Evolutionary conservation across 1,139 yeast species (phyloP).

Genomic region (Hyphopichia khmerensis): DNA sequence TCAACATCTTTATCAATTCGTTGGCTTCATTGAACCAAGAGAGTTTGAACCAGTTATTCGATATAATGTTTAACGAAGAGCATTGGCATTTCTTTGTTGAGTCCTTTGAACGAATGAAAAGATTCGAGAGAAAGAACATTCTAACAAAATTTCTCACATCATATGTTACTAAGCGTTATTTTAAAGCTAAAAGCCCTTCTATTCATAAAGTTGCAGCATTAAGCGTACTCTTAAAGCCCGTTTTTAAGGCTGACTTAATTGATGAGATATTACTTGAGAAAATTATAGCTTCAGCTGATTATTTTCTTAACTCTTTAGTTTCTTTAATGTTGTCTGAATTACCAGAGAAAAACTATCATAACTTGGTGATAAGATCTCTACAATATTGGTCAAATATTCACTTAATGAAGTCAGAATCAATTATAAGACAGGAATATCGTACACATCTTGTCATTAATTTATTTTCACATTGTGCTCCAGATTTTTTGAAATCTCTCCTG

Average conservation of each 20-base stretch:
- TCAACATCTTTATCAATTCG: conserved; percentile 24
- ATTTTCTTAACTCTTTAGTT: conserved; percentile 14
- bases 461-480: conserved; percentile 17
- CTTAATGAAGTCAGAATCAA: conserved; percentile 30
- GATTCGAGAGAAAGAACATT: conserved; percentile 23
- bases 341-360: conserved; percentile 6
- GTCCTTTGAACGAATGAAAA: conserved; percentile 21
- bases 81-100: conserved; percentile 20
- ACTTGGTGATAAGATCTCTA: conserved; percentile 13
- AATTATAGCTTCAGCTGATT: conserved; percentile 12
- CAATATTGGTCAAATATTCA: conserved; percentile 30
- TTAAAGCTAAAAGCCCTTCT: background rate
- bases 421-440: conserved; percentile 31
- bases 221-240: conserved; percentile 5
- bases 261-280: conserved; percentile 19
- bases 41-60: conserved; percentile 19
- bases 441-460: conserved; percentile 34
- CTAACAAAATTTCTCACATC: conserved; percentile 11
- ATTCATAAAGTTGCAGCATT: conserved; percentile 7
- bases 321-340: conserved; percentile 11
- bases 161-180: conserved; percentile 4
- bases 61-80: conserved; percentile 18
- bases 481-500: conserved; percentile 18
- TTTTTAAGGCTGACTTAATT: conserved; percentile 5
- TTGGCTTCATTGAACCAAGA: conserved; percentile 21